Conservation (phyloP, 495 filamentous ascomycete species). For the Penicillium silybi region DNA sequence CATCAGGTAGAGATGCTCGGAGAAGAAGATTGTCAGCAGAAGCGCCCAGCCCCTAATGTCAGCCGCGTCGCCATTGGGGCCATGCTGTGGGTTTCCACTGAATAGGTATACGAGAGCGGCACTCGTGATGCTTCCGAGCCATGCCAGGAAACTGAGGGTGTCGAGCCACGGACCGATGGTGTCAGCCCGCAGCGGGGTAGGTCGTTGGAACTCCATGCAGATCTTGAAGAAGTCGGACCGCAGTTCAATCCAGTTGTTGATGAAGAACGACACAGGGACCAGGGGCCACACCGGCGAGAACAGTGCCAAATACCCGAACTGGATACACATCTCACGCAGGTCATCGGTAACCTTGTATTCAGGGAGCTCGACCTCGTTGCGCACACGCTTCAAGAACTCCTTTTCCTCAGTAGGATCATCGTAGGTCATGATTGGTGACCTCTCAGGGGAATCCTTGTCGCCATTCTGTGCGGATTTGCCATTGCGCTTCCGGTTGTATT, state of each 20-base stretch:
- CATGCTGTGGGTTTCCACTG: conserved; percentile 54
- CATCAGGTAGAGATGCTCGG: conserved; percentile 80
- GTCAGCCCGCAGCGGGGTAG: conserved; percentile 81
- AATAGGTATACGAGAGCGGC: conserved; percentile 87
- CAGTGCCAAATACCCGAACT: conserved; percentile 89
- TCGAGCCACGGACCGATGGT: conserved; percentile 95
- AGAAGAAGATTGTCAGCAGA: conserved; percentile 77
- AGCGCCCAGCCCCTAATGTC: conserved; percentile 77
- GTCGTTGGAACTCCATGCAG: conserved; percentile 81
- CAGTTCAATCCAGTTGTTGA: conserved; percentile 97
- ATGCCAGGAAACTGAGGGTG: conserved; percentile 79
- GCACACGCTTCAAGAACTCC: conserved; percentile 72
- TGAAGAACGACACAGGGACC: conserved; percentile 78
- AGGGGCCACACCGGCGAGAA: conserved; percentile 94
- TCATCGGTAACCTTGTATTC: conserved; percentile 86
- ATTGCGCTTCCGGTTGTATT: conserved; percentile 38
- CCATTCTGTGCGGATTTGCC: conserved; percentile 24
- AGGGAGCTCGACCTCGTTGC: conserved; percentile 80
- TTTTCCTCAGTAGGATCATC: conserved; percentile 67
- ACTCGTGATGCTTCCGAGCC: conserved; percentile 84
- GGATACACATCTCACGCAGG: conserved; percentile 91
- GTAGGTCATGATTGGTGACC: conserved; percentile 17
- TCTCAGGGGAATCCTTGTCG: conserved; percentile 24
- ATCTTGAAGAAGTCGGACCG: conserved; percentile 95
- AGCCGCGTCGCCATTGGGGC: conserved; percentile 51